Base-by-base conservation (phyloP, 1,139 yeast genomes). In the Hyphopichia pseudoburtonii region DNA sequence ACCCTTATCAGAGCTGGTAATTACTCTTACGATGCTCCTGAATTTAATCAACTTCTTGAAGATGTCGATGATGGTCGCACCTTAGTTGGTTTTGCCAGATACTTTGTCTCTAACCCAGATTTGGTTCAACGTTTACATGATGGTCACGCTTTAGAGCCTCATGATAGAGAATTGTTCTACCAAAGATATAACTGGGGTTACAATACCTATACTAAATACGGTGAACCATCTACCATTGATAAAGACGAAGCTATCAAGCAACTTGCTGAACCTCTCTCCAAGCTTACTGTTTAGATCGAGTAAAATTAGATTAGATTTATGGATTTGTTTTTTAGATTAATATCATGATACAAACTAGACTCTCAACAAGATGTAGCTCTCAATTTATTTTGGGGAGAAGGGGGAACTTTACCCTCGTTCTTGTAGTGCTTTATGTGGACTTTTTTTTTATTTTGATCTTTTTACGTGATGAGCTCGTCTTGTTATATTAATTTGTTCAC, bases 51-150 rank as follows among this genome's bases (percentile, higher is more conserved):
- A 3, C 39, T 56, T 18, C 37, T 41, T 15, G 53, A 57, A 14
- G 64, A 58, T 40, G 48, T 62, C 31, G 55, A 52, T 4, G 63
- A 69, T 44, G 65, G 56, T 34, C 55, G 73, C 46, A 69, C 76
- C 3, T 51, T 73, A 40, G 56, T 70, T 44, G 76, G 67, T 6
- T 68, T 66, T 49, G 72, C 74, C 26, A 66, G 82, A 53, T 65
- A 57, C 43, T 77, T 61, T 45, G 67, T 67, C 30, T 59, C 80
- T 5, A 78, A 76, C 56, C 82, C 82, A 4, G 82, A 78, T 56
- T 60, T 78, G 33, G 69, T 65, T 9, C 46, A 62, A 12, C 66
- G 79, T 52, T 54, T 77, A 32, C 64, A 64, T 38, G 59, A 74
- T 32, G 78, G 78, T n/a, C 42, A 51, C 35, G 62, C 64, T 22